These are phyloP conservation scores for Nemania diffusa DNA, from an alignment of 2,329 filamentous ascomycete genomes.

Conservation along the genomic window DNA sequence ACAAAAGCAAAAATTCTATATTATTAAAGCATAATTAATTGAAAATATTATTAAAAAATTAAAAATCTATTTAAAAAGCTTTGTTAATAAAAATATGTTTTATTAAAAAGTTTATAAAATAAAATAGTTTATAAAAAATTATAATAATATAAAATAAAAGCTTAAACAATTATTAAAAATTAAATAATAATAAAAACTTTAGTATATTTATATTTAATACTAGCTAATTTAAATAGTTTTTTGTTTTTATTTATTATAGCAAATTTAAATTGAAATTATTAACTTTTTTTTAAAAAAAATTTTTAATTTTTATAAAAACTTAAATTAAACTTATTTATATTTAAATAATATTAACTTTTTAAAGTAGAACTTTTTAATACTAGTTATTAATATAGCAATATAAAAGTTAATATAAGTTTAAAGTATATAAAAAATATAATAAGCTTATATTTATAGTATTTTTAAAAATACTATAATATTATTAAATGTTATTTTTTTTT, in stretches of 20 bases:
- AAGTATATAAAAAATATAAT: neutral
- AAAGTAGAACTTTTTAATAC: neutral
- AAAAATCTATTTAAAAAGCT: neutral
- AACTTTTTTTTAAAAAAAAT: neutral
- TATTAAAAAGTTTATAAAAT: neutral
- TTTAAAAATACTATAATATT: neutral
- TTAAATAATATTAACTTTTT: neutral
- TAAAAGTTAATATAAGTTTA: neutral
- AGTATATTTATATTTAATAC: neutral
- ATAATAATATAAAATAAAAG: neutral
- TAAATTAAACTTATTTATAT: constrained; percentile 2
- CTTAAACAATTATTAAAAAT: no score
- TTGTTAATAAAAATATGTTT: neutral
- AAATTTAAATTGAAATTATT: neutral
- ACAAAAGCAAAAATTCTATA: neutral
- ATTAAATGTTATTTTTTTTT: constrained; percentile 1
- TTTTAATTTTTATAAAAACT: neutral
- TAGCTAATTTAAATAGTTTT: neutral
- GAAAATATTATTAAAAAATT: constrained; percentile 4
- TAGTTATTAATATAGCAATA: neutral
- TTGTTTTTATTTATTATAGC: neutral
- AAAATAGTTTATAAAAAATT: neutral
- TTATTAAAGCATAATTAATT: no score
- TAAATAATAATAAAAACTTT: neutral
- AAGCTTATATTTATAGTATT: neutral